Evolutionary conservation across 1,139 yeast genomes (phyloP), one percentile per base, ranked within the genome.

Genomic region (Nakaseomyces uthaithaninus): DNA sequence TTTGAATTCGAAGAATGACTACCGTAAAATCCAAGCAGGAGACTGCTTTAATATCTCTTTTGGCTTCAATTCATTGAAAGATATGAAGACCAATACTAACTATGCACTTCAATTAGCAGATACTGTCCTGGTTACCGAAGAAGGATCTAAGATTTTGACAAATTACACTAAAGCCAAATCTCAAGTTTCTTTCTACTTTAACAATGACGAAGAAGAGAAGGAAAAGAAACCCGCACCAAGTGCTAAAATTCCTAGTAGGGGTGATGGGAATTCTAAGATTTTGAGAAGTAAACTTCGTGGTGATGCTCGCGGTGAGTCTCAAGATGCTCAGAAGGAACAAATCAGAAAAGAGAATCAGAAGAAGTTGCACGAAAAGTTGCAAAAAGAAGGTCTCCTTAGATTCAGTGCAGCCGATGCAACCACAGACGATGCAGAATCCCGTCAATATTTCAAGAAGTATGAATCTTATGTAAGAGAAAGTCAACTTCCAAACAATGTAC

Each of bases 391-490:
- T 16, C 65, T 81, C 44, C 72, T 81, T 36, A 72, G 93, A 59
- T 84, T 80, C 51, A 78, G 82, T 45, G 78, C 81, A 37, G 82
- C 82, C 10, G 91, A 77, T 61, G 86, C 86, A 3, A 69, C 74
- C 16, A 82, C 75, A 52, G 69, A 74, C 2, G 72, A 73, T 38
- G 93, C 79, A 38, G 71, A 72, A 47, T 79, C 77, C 49, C 85
- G 83, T 8, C 82, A 80, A 23, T 57, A 53, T 38, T 86, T 91
- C 68, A 86, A 85, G 57, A 82, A 84, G 59, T 91, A 85, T 62
- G 98, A 91, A 66, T 87, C 97, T 0, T 91, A 91, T 63, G 79
- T 89, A 37, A 74, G 96, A 53, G 98, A 91, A 58, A 72, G 89
- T 5, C 97, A 91, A 66, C 77, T 91, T 47, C 98, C 98, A 27